Conservation (phyloP, 345 rosid species). For the Syzygium oleosum region DNA sequence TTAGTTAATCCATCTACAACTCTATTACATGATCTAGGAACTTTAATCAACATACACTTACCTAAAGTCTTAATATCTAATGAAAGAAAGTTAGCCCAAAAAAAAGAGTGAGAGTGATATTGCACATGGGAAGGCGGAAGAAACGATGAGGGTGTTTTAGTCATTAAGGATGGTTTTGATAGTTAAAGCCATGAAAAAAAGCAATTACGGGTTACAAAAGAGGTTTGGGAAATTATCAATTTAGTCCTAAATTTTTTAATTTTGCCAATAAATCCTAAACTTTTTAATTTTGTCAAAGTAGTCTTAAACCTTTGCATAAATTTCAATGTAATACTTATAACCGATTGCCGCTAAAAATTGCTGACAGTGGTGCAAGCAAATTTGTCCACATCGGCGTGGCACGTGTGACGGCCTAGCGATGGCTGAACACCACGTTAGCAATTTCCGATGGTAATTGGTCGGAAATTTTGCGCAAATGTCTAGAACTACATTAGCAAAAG, state of each 20-base stretch:
- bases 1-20: neutral
- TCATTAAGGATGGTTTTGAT: neutral
- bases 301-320: neutral
- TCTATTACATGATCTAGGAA: neutral
- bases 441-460: neutral
- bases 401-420: neutral
- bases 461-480: neutral
- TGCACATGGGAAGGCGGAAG: neutral
- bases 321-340: neutral
- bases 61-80: neutral
- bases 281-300: neutral
- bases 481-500: neutral
- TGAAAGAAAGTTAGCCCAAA: neutral
- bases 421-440: neutral
- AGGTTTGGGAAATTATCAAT: neutral
- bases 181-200: neutral
- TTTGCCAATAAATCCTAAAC: neutral
- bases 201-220: neutral
- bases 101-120: neutral
- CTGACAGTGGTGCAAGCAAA: neutral
- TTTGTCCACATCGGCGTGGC: neutral
- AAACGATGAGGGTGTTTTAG: neutral
- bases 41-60: neutral
- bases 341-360: rapidly evolving
- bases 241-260: neutral